Evolutionary conservation across 805 yeast species (phyloP), one percentile per base, ranked within the genome.

Genomic region (Wickerhamomyces kurtzmanii): DNA sequence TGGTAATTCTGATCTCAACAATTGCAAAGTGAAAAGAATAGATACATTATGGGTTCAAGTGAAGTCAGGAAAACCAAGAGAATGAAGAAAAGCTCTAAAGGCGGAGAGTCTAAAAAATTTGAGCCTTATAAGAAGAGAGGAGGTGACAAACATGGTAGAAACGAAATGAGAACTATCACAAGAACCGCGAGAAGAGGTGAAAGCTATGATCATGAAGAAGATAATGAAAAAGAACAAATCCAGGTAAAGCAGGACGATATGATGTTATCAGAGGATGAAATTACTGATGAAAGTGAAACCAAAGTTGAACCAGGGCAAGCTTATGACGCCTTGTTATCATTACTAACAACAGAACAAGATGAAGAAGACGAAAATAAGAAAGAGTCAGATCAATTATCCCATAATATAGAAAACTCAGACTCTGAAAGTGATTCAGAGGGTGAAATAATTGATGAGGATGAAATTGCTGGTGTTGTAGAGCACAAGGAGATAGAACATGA

Each of bases 251-350:
- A n/a, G n/a, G n/a, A n/a, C n/a, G n/a, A n/a, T n/a, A n/a, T n/a
- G n/a, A n/a, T n/a, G n/a, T n/a, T n/a, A n/a, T n/a, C 26, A 2
- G 37, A 26, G 12, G 41, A 30, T 18, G 39, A 29, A 7, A 38
- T 34, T 25, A 12, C 36, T 5, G 35, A 37, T 32, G 38, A 42
- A 12, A 31, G 32, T 6, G 47, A 41, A 12, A 31, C 28, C 20
- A 32, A 26, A 13, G 41, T 24, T 15, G 51, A 42, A 2, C 43
- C 52, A 18, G 62, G 65, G 4, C 58, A 61, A 42, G 81, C 80
- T 0, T 80, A 81, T 49, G 65, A 68, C 39, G 87, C 89, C 1
- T 55, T 81, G 27, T 48, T 81, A 43, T 71, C 83, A 1, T 59
- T 81, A 27, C 58, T 80, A 34, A 65, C 59, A 23, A 51, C 69